These are phyloP conservation scores for Psilocybe mexicana DNA, from an alignment of 1,284 basidiomycete species.

Conservation along the genomic window DNA sequence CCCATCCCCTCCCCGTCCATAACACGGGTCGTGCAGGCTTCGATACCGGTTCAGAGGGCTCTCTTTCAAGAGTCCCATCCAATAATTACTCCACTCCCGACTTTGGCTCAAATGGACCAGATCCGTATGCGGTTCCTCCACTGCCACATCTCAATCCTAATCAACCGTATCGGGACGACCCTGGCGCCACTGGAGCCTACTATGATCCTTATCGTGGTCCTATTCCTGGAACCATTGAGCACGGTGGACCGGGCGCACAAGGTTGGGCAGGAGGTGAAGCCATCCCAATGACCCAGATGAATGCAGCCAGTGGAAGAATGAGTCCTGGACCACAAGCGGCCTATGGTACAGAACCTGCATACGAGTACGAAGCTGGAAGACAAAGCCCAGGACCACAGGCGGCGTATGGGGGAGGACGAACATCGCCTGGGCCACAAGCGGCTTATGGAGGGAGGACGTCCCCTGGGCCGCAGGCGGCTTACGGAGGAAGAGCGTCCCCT, in stretches of 20 bases:
- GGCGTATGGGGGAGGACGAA: constrained; percentile 38
- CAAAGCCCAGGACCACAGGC: constrained; percentile 49
- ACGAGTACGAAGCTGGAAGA: constrained; percentile 32
- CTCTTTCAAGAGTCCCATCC: constrained; percentile 54
- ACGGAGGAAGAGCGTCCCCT: constrained; percentile 26
- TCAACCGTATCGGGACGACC: constrained; percentile 74
- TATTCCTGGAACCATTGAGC: constrained; percentile 62
- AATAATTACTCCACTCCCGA: constrained; percentile 52
- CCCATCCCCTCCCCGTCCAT: constrained; percentile 63
- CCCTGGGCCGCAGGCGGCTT: constrained; percentile 31
- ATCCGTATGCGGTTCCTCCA: constrained; percentile 82
- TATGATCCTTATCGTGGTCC: constrained; percentile 81
- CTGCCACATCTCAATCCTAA: constrained; percentile 79
- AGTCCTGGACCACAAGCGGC: constrained; percentile 45
- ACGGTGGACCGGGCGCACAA: constrained; percentile 28
- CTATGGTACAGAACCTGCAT: constrained; percentile 30
- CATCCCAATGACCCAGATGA: constrained; percentile 78
- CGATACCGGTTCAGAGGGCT: constrained; percentile 59
- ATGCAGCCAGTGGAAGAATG: constrained; percentile 29
- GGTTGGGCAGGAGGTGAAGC: constrained; percentile 49
- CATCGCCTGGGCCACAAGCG: constrained; percentile 30
- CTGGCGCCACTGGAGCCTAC: constrained; percentile 45
- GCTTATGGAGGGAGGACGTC: constrained; percentile 31
- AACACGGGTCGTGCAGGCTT: constrained; percentile 65
- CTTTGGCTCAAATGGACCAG: constrained; percentile 41